Conservation (phyloP, 1,284 basidiomycete species). For the Ceratobasidium sp. region DNA sequence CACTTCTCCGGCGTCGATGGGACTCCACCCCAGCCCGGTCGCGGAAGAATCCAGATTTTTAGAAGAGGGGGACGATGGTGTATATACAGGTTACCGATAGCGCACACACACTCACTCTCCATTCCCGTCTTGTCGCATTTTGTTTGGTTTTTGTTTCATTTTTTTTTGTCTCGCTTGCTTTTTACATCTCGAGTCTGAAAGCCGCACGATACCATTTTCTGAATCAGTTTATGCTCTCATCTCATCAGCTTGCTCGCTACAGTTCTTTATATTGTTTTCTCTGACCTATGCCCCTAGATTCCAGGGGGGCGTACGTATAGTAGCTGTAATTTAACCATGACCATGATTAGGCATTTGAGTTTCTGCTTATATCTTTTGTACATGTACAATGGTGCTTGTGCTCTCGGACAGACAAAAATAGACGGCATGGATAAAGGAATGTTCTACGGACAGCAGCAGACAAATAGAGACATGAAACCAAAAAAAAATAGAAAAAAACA, state of each 20-base stretch:
- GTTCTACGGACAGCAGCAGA: constrained; percentile 1
- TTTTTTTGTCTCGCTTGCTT: constrained; percentile 2
- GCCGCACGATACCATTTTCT: constrained; percentile 34
- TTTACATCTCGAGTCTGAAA: no score
- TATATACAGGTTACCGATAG: no score
- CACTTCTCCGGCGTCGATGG: neutral
- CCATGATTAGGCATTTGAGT: constrained; percentile 10
- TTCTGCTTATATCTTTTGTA: constrained; percentile 19
- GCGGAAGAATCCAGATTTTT: constrained; percentile 28
- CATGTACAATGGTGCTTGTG: constrained; percentile 33
- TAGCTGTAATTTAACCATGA: constrained; percentile 40
- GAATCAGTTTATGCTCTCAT: constrained; percentile 14
- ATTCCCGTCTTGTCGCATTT: neutral
- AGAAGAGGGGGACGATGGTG: constrained; percentile 21
- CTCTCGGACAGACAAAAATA: constrained; percentile 35
- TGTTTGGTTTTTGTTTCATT: neutral
- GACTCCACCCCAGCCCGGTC: constrained; percentile 32
- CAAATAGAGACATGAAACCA: constrained; percentile 4
- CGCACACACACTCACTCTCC: no score
- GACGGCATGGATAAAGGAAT: constrained; percentile 21
- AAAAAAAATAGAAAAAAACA: neutral
- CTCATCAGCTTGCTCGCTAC: no score
- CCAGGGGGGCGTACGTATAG: constrained; percentile 19
- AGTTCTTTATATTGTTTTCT: constrained; percentile 22
- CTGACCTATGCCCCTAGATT: neutral